Conservation (phyloP, 495 filamentous ascomycete species). For the Neurospora sp. region DNA sequence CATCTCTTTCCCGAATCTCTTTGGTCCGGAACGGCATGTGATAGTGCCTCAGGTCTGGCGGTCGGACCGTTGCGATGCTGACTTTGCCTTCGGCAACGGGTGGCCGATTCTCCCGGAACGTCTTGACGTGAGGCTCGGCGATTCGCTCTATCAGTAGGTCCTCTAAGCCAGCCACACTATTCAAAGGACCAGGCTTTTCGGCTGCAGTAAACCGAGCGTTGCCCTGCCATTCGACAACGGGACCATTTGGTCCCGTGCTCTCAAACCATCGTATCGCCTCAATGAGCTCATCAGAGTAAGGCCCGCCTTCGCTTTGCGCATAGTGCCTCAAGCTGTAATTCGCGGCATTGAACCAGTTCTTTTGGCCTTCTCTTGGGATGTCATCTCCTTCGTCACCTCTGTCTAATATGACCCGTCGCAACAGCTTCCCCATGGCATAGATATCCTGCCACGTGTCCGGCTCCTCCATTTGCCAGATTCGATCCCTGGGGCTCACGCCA, state of each 20-base stretch:
- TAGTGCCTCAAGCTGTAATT: neutral
- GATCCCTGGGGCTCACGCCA: neutral
- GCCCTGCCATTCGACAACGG: neutral
- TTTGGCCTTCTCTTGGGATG: neutral
- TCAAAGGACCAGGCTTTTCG: neutral
- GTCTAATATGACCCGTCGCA: neutral
- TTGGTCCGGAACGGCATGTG: neutral
- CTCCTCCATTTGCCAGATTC: neutral
- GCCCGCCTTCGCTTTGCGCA: neutral
- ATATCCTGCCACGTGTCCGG: conserved; percentile 1
- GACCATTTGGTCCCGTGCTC: neutral
- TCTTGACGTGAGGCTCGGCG: neutral
- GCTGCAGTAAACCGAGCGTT: neutral
- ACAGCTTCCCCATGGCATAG: conserved; percentile 1
- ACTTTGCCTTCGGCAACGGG: neutral
- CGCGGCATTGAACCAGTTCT: neutral
- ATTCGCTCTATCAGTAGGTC: neutral
- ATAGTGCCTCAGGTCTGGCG: neutral
- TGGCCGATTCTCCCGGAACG: neutral
- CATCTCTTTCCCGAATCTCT: neutral
- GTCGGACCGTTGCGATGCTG: neutral
- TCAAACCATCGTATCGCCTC: neutral
- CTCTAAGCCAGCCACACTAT: neutral
- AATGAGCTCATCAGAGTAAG: neutral
- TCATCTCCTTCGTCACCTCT: neutral